Percentiles rank a stretch among this genome's conserved stretches.
phyloP scores from a whole-genome alignment of 139 green algal species.

The Trebouxia sp. region DNA sequence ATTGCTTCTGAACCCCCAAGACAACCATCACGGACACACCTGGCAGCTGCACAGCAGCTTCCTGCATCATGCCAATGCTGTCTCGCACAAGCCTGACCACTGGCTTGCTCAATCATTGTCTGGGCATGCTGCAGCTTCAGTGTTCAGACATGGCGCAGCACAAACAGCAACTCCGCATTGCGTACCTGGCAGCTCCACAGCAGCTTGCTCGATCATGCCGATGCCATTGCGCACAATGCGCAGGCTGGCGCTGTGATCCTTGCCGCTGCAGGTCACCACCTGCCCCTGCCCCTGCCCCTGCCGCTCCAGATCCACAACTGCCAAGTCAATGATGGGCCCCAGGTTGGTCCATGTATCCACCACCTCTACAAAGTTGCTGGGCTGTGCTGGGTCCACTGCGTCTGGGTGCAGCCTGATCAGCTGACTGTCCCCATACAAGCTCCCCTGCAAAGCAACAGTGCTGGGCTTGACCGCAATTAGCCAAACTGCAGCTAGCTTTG shows the following conservation, averaged over 20 bases:
- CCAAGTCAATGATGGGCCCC: slow-evolving; percentile 95
- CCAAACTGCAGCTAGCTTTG: background rate
- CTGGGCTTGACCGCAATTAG: background rate
- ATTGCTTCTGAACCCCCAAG: too few species aligned
- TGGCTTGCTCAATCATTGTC: too few species aligned
- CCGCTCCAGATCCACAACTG: slow-evolving; percentile 91
- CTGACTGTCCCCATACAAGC: slow-evolving; percentile 72
- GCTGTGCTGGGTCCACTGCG: slow-evolving; percentile 39
- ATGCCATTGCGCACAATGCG: slow-evolving; percentile 96
- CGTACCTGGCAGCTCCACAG: slow-evolving; percentile 70
- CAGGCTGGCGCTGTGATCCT: slow-evolving; percentile 74
- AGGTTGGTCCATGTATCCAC: slow-evolving; percentile 90
- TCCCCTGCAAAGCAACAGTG: slow-evolving; percentile 29
- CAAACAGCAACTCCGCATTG: background rate
- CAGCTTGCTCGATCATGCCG: slow-evolving; percentile 92
- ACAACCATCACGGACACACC: too few species aligned
- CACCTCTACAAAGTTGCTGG: slow-evolving; percentile 70
- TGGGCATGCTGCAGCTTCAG: too few species aligned
- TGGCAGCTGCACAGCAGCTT: too few species aligned
- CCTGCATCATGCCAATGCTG: too few species aligned
- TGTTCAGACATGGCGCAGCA: background rate
- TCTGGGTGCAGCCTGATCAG: slow-evolving; percentile 67
- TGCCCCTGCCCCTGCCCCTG: slow-evolving; percentile 93
- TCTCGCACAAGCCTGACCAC: too few species aligned
- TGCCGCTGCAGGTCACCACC: slow-evolving; percentile 91